Evolutionary conservation across 345 rosid species (phyloP).

Genomic region (Dimocarpus longan): DNA sequence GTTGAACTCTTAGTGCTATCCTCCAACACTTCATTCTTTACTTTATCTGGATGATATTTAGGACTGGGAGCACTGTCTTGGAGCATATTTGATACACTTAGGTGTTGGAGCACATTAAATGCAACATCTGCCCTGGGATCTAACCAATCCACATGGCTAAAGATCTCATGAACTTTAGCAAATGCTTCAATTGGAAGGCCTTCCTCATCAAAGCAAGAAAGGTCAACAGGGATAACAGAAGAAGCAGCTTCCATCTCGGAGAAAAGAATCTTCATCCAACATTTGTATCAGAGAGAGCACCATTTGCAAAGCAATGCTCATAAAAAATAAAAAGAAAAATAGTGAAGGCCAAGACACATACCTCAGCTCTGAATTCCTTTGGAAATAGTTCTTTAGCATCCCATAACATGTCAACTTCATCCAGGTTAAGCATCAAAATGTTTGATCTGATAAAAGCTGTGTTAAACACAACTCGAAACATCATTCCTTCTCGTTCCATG

Average conservation of each 20-base stretch:
- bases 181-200: slow-evolving; percentile 93
- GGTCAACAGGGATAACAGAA: slow-evolving; percentile 59
- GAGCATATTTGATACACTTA: slow-evolving; percentile 53
- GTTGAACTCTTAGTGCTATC: slow-evolving; percentile 35
- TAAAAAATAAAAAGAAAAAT: slow-evolving; percentile 3
- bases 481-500: slow-evolving; percentile 73
- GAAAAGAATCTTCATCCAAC: slow-evolving; percentile 78
- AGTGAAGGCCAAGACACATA: slow-evolving; percentile 33
- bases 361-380: slow-evolving; percentile 94
- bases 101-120: slow-evolving; percentile 72
- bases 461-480: slow-evolving; percentile 88
- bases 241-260: slow-evolving; percentile 90
- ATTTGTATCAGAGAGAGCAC: slow-evolving; percentile 30
- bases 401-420: slow-evolving; percentile 90
- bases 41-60: slow-evolving; percentile 39
- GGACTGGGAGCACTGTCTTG: slow-evolving; percentile 50
- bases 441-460: slow-evolving; percentile 94
- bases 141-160: slow-evolving; percentile 81
- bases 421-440: slow-evolving; percentile 88
- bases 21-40: slow-evolving; percentile 34
- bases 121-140: slow-evolving; percentile 72
- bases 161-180: slow-evolving; percentile 88
- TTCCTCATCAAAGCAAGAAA: slow-evolving; percentile 72
- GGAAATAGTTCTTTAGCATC: slow-evolving; percentile 78
- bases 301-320: slow-evolving; percentile 4